A percentile compares a stretch with the other conserved stretches of the same genome.
Conservation (phyloP, 2,329 filamentous ascomycete genomes). For the Penicillium polonicum region DNA sequence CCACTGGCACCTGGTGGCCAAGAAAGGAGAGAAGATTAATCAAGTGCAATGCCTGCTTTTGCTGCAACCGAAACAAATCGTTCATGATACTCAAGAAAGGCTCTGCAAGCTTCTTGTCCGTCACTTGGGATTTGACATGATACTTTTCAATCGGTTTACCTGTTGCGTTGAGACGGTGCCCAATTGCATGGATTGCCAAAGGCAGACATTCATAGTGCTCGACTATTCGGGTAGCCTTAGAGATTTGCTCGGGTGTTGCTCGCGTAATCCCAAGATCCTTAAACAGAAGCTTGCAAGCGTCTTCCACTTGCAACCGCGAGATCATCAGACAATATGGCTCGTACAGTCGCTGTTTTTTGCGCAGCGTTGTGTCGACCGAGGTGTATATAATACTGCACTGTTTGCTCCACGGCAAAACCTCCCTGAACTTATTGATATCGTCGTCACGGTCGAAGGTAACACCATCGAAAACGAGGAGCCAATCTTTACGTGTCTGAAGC, state of each 20-base stretch:
- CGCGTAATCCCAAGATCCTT: constrained; percentile 61
- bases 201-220: constrained; percentile 64
- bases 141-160: constrained; percentile 63
- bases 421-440: constrained; percentile 50
- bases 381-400: constrained; percentile 68
- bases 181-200: constrained; percentile 66
- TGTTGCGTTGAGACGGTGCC: constrained; percentile 60
- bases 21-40: constrained; percentile 66
- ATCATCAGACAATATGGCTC: constrained; percentile 60
- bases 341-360: constrained; percentile 58
- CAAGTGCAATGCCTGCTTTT: constrained; percentile 60
- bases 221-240: constrained; percentile 61
- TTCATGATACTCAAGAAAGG: constrained; percentile 50
- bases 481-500: constrained; percentile 61
- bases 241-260: constrained; percentile 56
- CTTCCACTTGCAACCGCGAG: constrained; percentile 53
- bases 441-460: constrained; percentile 60
- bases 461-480: constrained; percentile 68
- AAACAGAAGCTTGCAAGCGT: constrained; percentile 62
- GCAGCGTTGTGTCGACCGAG: constrained; percentile 60
- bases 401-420: constrained; percentile 64
- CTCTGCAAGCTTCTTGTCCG: constrained; percentile 54
- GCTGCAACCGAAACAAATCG: constrained; percentile 42
- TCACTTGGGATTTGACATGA: constrained; percentile 55
- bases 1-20: constrained; percentile 64